Evolutionary conservation across 345 rosid genomes (phyloP), one percentile per base, ranked within the genome.

Genomic region (Psidium guajava): DNA sequence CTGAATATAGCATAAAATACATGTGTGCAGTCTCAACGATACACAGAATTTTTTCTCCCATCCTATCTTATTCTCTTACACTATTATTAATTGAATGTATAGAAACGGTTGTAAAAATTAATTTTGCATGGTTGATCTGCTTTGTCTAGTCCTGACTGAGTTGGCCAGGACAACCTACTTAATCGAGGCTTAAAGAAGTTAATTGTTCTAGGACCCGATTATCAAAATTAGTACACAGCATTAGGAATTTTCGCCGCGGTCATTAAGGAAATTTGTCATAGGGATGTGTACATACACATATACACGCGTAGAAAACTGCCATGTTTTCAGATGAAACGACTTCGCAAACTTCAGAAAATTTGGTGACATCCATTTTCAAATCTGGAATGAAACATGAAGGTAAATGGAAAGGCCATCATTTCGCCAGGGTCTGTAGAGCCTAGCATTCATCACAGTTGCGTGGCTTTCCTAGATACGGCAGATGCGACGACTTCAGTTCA

Each of bases 221-320:
- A n/a, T n/a, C n/a, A n/a, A n/a, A n/a, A n/a, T n/a, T n/a, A n/a
- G n/a, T n/a, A n/a, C n/a, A n/a, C n/a, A n/a, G 13, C 11, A 59
- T n/a, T 59, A 27, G 69, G 36, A 6, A 59, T n/a, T 13, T 59
- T 59, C 1, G 69, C 36, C 69, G n/a, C 20, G 8, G 36, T 59
- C 9, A n/a, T n/a, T n/a, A 6, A 59, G 36, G 36, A 13, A 1
- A 0, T 27, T n/a, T n/a, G 12, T 0, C 4, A 13, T n/a, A 12
- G 69, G 18, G 8, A 58, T n/a, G 69, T 5, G 21, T 53, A 15
- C 54, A 53, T 15, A 16, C 54, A 11, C 58, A 1, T 21, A 21
- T 22, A 7, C 58, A 8, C 22, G 4, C 4, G 9, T 20, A 21
- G 4, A 55, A 21, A 55, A 20, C 5, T 21, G 7, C 58, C 25